phyloP scores from a whole-genome alignment of 2,329 filamentous ascomycete genomes.

The Arthrobotrys sphaeroides region DNA sequence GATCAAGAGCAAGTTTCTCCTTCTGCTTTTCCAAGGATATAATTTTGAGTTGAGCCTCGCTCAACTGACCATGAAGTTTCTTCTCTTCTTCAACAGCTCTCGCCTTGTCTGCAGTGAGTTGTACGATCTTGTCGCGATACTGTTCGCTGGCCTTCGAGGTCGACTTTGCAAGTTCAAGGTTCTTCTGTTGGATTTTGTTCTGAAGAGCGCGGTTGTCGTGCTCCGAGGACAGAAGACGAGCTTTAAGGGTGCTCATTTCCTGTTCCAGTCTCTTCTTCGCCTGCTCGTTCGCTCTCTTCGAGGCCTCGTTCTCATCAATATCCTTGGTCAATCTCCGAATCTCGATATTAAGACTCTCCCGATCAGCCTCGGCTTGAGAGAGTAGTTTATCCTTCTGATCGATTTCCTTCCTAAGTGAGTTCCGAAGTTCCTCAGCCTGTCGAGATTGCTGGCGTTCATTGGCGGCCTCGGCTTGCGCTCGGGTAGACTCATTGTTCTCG shows the following conservation, averaged over 20 bases:
- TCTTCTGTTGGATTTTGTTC: slow-evolving; percentile 97
- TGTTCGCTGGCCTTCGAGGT: slow-evolving; percentile 85
- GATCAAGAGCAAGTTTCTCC: slow-evolving; percentile 84
- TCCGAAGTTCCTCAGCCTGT: slow-evolving; percentile 81
- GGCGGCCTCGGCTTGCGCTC: slow-evolving; percentile 80
- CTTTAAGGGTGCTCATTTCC: slow-evolving; percentile 89
- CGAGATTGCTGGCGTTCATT: slow-evolving; percentile 82
- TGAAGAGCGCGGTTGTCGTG: slow-evolving; percentile 95
- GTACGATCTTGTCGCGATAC: slow-evolving; percentile 77
- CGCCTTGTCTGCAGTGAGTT: slow-evolving; percentile 82
- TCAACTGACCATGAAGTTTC: slow-evolving; percentile 82
- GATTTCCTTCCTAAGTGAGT: slow-evolving; percentile 79
- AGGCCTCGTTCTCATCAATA: slow-evolving; percentile 80
- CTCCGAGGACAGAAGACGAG: slow-evolving; percentile 87
- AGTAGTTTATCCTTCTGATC: slow-evolving; percentile 80
- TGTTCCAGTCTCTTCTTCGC: slow-evolving; percentile 74
- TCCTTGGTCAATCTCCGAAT: slow-evolving; percentile 87
- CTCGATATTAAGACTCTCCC: slow-evolving; percentile 77
- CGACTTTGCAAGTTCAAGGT: slow-evolving; percentile 91
- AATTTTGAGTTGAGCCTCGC: slow-evolving; percentile 82
- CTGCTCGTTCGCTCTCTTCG: slow-evolving; percentile 78
- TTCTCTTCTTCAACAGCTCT: slow-evolving; percentile 83
- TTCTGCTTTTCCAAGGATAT: slow-evolving; percentile 91
- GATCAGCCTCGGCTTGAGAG: slow-evolving; percentile 81
- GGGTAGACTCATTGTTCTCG: slow-evolving; percentile 83